Base-by-base conservation (phyloP, 495 filamentous ascomycete genomes). In the Darksidea phi region DNA sequence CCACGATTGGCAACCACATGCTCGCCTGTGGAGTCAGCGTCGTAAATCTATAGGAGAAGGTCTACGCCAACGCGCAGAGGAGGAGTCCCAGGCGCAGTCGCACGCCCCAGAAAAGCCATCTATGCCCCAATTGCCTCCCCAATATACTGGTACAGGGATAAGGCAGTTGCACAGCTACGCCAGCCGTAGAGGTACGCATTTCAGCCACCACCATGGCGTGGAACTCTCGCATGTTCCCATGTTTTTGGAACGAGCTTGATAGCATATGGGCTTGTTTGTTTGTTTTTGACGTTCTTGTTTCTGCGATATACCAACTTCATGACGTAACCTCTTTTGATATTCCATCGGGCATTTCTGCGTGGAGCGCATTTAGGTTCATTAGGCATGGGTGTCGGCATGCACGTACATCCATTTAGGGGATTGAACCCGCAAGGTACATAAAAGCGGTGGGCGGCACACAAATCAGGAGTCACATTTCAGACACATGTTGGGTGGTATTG, bases 181-280 rank as follows among this genome's bases (percentile, higher is more conserved):
- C 41, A 74, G 66, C 41, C 56, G 77, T 49, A 78, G 76, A 68
- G 74, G 76, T 24, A 50, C 77, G 42, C 76, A 75, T 57, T 68
- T 75, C 59, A 77, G 75, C 48, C 73, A 76, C 59, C 52, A 69
- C 32, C 61, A 50, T 34, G 62, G 57, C 20, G 49, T 63, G 23
- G 66, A 69, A 53, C 36, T 69, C n/a, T 66, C 57, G 25, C 62
- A 66, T 53, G 59, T 66, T 36, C 66, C 66, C 26, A 58, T 69
- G 20, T 52, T 68, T 36, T 7, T 68, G 43, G 55, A 64, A 38
- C 17, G 60, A 17, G 51, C 32, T 11, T 55, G 42, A 47, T 10
- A 26, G 13, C 15, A 12, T 15, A 8, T 32, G 4, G 10, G 28
- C 28, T 32, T 32, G 23, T 15, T 24, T 1, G 13, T 43, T 42